Conservation (phyloP, 768 basidiomycete genomes). For the Fomitopsis serialis region DNA sequence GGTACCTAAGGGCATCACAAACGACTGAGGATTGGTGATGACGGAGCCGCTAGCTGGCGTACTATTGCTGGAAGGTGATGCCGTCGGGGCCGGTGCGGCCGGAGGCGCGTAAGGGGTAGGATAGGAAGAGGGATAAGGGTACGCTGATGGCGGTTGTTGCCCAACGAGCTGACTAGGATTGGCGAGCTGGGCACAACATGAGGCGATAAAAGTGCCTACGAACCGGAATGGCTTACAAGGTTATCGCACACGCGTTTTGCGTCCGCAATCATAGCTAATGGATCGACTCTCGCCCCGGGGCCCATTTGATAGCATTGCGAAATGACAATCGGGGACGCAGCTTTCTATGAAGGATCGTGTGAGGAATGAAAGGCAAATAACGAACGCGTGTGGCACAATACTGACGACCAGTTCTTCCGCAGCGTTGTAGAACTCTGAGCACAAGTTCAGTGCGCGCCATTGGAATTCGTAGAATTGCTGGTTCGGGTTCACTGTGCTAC, state of each 20-base stretch:
- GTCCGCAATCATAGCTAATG: conserved; percentile 65
- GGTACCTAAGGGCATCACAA: conserved; percentile 60
- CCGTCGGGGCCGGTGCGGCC: conserved; percentile 24
- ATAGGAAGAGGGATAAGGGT: conserved; percentile 22
- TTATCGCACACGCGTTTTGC: conserved; percentile 77
- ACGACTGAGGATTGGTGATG: conserved; percentile 68
- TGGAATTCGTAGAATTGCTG: conserved; percentile 84
- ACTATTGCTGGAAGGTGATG: conserved; percentile 18
- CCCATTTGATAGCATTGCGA: conserved; percentile 80
- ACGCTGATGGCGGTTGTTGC: conserved; percentile 43
- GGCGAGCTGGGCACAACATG: conserved; percentile 43
- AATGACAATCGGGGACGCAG: conserved; percentile 62
- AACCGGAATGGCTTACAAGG: conserved; percentile 38
- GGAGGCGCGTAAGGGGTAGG: conserved; percentile 1
- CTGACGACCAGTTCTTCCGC: conserved; percentile 80
- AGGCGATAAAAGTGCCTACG: conserved; percentile 5
- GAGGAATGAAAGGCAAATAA: conserved; percentile 4
- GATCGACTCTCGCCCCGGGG: conserved; percentile 64
- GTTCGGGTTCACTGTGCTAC: conserved; percentile 55
- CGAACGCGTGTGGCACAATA: conserved; percentile 12
- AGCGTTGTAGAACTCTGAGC: conserved; percentile 81
- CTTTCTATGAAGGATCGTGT: conserved; percentile 30
- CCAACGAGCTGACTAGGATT: conserved; percentile 68
- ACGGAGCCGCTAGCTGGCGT: conserved; percentile 37
- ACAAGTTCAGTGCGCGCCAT: conserved; percentile 77